phyloP scores from a whole-genome alignment of 139 green algal species.

The Chlamydomonas sp. region DNA sequence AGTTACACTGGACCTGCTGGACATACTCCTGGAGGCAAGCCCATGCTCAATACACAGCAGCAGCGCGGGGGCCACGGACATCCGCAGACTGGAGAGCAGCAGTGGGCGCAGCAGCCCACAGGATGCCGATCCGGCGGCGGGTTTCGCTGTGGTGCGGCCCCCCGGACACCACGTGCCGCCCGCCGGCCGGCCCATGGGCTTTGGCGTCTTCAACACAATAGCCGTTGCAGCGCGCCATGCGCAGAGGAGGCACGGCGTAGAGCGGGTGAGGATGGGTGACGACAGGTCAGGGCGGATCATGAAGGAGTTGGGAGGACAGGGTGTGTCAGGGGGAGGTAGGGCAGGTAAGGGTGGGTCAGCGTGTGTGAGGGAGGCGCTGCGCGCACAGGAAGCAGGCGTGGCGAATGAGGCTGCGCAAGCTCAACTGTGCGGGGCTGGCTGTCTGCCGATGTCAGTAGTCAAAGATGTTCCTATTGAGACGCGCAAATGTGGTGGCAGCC shows the following conservation, averaged over 20 bases:
- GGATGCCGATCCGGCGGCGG: slow-evolving; percentile 14
- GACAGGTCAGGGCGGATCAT: neutral
- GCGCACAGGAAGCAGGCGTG: too few species aligned
- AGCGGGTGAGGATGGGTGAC: neutral
- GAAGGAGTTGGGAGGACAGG: neutral
- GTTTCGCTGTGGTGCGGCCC: slow-evolving; percentile 84
- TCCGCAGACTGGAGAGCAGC: neutral
- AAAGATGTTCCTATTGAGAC: too few species aligned
- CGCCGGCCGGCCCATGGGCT: slow-evolving; percentile 81
- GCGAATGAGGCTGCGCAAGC: too few species aligned
- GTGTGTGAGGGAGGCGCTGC: too few species aligned
- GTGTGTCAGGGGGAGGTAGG: too few species aligned
- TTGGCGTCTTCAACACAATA: slow-evolving; percentile 88
- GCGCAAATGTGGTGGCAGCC: too few species aligned
- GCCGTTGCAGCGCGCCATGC: slow-evolving; percentile 78
- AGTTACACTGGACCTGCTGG: slow-evolving; percentile 4
- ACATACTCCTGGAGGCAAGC: neutral
- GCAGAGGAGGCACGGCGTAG: slow-evolving; percentile 16
- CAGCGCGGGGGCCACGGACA: neutral
- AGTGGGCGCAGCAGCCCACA: neutral
- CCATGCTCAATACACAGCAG: neutral
- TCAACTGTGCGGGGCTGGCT: too few species aligned
- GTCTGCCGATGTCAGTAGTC: too few species aligned
- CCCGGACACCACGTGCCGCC: slow-evolving; percentile 89
- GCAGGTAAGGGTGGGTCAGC: too few species aligned